Evolutionary conservation across 2,329 filamentous ascomycete species (phyloP).

Genomic region (Trichoderma asperellum): DNA sequence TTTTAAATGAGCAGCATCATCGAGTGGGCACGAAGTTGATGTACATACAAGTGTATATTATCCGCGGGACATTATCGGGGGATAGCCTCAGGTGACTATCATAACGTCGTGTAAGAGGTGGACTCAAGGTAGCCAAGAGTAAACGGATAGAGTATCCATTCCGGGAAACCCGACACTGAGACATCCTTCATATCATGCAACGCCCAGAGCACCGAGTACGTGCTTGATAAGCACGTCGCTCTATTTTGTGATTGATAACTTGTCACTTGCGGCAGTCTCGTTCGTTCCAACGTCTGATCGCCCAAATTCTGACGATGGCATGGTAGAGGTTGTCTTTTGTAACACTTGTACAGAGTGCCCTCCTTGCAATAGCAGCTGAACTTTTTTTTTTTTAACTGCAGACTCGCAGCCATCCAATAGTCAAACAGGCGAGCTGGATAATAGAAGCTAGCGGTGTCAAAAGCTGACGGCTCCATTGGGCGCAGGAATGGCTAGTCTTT

Average conservation of each 20-base stretch:
- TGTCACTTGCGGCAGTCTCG: background rate
- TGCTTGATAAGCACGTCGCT: slow-evolving; percentile 11
- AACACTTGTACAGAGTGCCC: background rate
- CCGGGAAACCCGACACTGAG: slow-evolving; percentile 17
- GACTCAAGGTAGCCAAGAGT: background rate
- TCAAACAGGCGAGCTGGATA: slow-evolving; percentile 3
- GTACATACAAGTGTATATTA: background rate
- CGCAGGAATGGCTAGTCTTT: background rate
- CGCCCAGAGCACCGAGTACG: background rate
- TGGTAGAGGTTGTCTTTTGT: background rate
- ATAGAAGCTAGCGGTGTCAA: slow-evolving; percentile 8
- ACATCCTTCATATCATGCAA: background rate
- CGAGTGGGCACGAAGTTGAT: background rate
- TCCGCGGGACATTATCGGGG: slow-evolving; percentile 11
- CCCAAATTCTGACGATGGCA: background rate
- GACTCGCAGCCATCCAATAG: background rate
- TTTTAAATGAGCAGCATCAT: background rate
- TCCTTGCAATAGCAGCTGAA: background rate
- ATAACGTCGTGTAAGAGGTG: slow-evolving; percentile 11
- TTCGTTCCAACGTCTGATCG: background rate
- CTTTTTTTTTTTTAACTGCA: background rate
- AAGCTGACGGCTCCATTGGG: slow-evolving; percentile 5
- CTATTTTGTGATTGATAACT: slow-evolving; percentile 8
- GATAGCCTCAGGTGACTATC: slow-evolving; percentile 9
- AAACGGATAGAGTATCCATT: slow-evolving; percentile 12